Evolutionary conservation across 805 yeast species (phyloP).

Genomic region (Myxozyma lipomycoides): DNA sequence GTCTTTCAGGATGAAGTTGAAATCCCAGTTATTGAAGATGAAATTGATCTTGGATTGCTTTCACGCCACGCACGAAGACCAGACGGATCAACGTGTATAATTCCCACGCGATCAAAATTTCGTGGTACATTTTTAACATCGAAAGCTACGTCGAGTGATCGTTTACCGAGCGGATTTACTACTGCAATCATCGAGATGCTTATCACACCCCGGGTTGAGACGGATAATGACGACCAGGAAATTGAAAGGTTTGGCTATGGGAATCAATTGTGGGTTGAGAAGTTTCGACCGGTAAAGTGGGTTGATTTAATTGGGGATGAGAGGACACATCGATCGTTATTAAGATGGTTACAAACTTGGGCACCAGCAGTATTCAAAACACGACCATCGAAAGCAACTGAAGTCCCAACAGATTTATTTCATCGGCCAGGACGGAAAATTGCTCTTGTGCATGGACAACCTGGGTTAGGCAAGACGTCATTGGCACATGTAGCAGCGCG

Average conservation of each 20-base stretch:
- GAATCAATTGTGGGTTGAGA: slow-evolving; percentile 62
- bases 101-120: too few relatives aligned
- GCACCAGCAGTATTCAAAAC: slow-evolving; percentile 53
- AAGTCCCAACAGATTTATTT: slow-evolving; percentile 45
- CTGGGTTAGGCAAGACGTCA: slow-evolving; percentile 90
- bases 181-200: too few relatives aligned
- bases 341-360: slow-evolving; percentile 69
- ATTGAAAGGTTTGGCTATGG: too few relatives aligned
- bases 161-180: too few relatives aligned
- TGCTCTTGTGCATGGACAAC: slow-evolving; percentile 80
- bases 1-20: neutral
- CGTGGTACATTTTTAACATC: too few relatives aligned
- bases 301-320: slow-evolving; percentile 69
- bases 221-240: too few relatives aligned
- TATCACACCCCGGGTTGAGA: too few relatives aligned
- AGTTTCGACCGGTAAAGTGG: slow-evolving; percentile 62
- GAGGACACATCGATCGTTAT: slow-evolving; percentile 52
- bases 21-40: too few relatives aligned
- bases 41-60: too few relatives aligned
- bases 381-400: slow-evolving; percentile 21
- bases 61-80: too few relatives aligned
- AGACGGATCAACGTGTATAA: too few relatives aligned
- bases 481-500: slow-evolving; percentile 79
- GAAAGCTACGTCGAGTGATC: too few relatives aligned
- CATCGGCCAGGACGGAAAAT: slow-evolving; percentile 61